Percentiles rank a stretch among this genome's conserved stretches.
Conservation (phyloP, 495 filamentous ascomycete species). For the Penicillium silybi region DNA sequence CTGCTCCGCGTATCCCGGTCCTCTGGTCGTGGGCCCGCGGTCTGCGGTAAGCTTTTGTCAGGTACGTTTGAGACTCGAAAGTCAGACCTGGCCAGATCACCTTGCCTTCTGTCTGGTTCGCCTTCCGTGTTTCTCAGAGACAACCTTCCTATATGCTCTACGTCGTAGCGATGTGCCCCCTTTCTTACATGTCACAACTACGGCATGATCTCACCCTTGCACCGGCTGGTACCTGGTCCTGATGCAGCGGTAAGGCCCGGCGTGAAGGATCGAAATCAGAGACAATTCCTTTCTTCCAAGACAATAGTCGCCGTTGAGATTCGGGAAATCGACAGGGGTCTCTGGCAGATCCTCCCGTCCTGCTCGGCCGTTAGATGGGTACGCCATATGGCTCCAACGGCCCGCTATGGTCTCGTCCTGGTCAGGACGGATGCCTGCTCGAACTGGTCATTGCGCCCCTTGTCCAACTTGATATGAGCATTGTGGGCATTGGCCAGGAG, state of each 20-base stretch:
- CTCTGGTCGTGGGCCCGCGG: not conserved
- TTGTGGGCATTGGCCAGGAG: not conserved
- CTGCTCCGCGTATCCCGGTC: not conserved
- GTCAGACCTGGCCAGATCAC: not conserved
- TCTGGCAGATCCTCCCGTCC: conserved; percentile 19
- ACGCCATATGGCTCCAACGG: conserved; percentile 12
- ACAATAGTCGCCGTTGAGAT: conserved; percentile 6
- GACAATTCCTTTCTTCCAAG: not conserved
- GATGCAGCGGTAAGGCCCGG: not conserved
- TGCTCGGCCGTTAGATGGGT: conserved; percentile 20
- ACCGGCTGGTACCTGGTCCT: not conserved
- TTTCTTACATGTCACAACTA: not conserved
- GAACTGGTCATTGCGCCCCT: not conserved
- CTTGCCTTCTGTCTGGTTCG: not conserved
- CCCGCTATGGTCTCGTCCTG: conserved; percentile 16
- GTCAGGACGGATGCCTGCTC: not conserved
- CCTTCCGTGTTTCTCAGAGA: not conserved
- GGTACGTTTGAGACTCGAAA: not conserved
- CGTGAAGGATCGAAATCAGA: not conserved
- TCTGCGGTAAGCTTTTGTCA: not conserved
- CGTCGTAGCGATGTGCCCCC: not conserved
- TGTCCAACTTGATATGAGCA: too few relatives aligned
- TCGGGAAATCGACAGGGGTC: conserved; percentile 1
- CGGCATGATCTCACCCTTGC: not conserved
- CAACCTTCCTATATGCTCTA: not conserved